Evolutionary conservation across 179 eudicot genomes (phyloP), one percentile per base, ranked within the genome.

Genomic region (Corrigiola litoralis): DNA sequence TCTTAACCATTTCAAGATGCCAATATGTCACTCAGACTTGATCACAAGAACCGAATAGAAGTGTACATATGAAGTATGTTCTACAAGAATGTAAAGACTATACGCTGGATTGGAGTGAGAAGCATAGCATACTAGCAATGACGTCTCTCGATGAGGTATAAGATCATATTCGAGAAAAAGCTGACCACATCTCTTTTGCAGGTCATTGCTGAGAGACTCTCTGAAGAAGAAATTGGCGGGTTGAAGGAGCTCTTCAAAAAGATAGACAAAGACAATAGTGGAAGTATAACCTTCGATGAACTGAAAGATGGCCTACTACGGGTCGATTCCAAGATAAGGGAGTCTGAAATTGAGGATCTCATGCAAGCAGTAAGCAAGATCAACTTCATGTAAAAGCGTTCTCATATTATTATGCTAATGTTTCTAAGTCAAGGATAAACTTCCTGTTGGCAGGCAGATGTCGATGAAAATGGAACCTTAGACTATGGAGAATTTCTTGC

Each of bases 141-240:
- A 20, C 2, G 16, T 38, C 44, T 9, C 10, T 38, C 25, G 31
- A 20, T 24, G 5, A n/a, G 5, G 25, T 40, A 6, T 42, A 34
- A 14, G 17, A n/a, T 56, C 48, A 40, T 21, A 46, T 48, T 56
- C n/a, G 17, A 33, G 12, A 41, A n/a, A n/a, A 11, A 41, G 4
- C 38, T 34, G 62, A 65, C 16, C 50, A 52, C 24, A 11, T 10
- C 28, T 47, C 9, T 34, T 69, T 55, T 72, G 37, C 79, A 89
- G 96, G 96, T 89, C 56, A 87, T 89, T 44, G 96, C 96, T 12
- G 90, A 89, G 70, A 78, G 77, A 73, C 85, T 89, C 17, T 89
- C 92, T 32, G 90, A 89, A 79, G 96, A 89, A 73, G 96, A 89
- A 71, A 89, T 89, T 58, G 96, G 92, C 20, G 96, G 96, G 9